Conservation (phyloP, 2,329 filamentous ascomycete species). For the Graphium sp. region DNA sequence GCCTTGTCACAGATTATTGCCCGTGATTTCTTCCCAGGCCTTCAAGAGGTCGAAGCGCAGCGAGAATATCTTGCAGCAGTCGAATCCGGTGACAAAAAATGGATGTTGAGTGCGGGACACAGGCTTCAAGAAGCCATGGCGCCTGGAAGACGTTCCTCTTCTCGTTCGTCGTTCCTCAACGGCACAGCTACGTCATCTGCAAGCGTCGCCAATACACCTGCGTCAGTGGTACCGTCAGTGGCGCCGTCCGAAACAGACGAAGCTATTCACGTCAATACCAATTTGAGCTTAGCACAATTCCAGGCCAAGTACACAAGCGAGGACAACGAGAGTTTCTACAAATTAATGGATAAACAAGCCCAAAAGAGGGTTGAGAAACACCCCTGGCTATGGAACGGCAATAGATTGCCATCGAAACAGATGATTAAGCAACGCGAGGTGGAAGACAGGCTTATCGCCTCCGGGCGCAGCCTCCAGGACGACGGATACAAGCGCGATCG, state of each 20-base stretch:
- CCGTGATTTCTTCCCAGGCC: conserved; percentile 88
- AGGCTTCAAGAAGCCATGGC: conserved; percentile 68
- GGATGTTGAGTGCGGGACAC: conserved; percentile 70
- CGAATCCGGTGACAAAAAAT: conserved; percentile 67
- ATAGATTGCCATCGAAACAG: conserved; percentile 72
- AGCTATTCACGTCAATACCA: conserved; percentile 45
- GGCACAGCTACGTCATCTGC: conserved; percentile 42
- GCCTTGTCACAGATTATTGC: conserved; percentile 88
- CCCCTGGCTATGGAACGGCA: conserved; percentile 75
- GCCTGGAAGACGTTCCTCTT: conserved; percentile 35
- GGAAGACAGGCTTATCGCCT: conserved; percentile 31
- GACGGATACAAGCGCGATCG: conserved; percentile 36
- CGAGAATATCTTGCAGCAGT: conserved; percentile 86
- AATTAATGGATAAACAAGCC: conserved; percentile 80
- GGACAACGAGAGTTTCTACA: conserved; percentile 95
- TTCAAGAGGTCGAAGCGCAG: conserved; percentile 72
- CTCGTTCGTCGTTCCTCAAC: conserved; percentile 10
- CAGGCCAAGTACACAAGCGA: conserved; percentile 92
- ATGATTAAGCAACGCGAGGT: conserved; percentile 52
- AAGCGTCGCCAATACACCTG: conserved; percentile 60
- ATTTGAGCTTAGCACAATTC: conserved; percentile 69
- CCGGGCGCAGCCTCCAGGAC: conserved; percentile 32
- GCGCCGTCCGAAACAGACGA: conserved; percentile 17
- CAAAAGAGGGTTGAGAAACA: conserved; percentile 70
- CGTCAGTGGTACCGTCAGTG: conserved; percentile 38